Evolutionary conservation across 768 basidiomycete genomes (phyloP), one percentile per base, ranked within the genome.

Genomic region (Podaxis rugospora): DNA sequence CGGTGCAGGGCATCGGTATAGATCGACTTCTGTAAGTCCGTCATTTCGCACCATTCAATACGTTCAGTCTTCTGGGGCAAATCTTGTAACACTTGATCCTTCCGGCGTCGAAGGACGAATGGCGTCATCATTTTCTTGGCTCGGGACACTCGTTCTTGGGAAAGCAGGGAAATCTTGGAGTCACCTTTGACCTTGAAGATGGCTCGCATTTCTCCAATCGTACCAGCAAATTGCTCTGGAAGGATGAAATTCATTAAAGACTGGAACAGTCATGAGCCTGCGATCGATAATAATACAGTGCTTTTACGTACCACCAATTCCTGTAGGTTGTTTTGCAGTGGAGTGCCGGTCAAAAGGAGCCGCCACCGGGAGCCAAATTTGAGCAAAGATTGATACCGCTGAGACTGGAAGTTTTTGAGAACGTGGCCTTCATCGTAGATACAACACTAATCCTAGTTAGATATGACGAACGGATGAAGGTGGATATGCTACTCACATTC

Each of bases 111-210:
- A 18, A 99, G 80, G 23, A 98, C 95, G 71, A 99, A 99, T 0
- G 97, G 97, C 5, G 94, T 97, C 91, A 99, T 94, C 95, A 99
- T 98, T 72, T 93, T 94, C 76, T 98, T 96, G 5, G 97, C 97
- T 63, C 95, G 79, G 18, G 92, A 93, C 23, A 98, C 92, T 53
- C 97, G 90, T 70, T 95, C 90, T 69, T 93, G 89, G 3, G 96
- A 92, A 25, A 98, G 87, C 23, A 98, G 73, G 27, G 92, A 90
- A 53, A 91, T 84, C 62, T 91, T 91, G 11, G 91, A 88, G 67
- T 95, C 92, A n/a, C 93, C 92, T 64, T 92, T 93, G 39, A 93
- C 92, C 72, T 97, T 98, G 84, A 99, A 99, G 65, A 99, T 96
- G 5, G 95, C 90, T 13, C 94, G 87, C 16, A 99, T 78, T 4